phyloP scores from a whole-genome alignment of 179 eudicot genomes.

The Beta macrorhiza region DNA sequence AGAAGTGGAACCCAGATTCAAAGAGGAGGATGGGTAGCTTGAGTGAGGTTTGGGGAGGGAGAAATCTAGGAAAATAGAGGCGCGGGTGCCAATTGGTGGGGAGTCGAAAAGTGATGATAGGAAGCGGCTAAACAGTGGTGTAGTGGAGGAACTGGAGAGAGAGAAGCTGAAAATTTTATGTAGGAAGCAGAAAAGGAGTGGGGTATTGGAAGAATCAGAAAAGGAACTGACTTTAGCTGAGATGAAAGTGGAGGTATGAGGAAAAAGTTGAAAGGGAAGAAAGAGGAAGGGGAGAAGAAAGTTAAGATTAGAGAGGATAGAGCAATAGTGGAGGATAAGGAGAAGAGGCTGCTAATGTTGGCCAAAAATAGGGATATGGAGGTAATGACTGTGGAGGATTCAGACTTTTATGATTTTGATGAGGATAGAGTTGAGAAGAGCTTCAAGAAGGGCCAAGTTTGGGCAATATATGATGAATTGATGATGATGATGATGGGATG shows the following conservation, averaged over 20 bases:
- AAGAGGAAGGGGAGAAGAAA: conserved; percentile 20
- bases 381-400: conserved; percentile 72
- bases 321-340: conserved; percentile 19
- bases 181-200: conserved; percentile 12
- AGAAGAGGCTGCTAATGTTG: conserved; percentile 16
- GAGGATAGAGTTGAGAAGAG: conserved; percentile 68
- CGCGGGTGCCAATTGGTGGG: conserved; percentile 25
- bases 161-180: not conserved
- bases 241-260: conserved; percentile 42
- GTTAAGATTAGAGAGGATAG: conserved; percentile 22
- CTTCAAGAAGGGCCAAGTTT: conserved; percentile 79
- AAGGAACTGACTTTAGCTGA: conserved; percentile 72
- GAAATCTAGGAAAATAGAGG: conserved; percentile 18
- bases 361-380: conserved; percentile 42
- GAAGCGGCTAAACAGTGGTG: conserved; percentile 16
- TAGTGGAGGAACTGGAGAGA: conserved; percentile 5
- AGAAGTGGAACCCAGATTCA: conserved; percentile 12
- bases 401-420: conserved; percentile 82
- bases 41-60: conserved; percentile 42
- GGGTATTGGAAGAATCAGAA: conserved; percentile 21
- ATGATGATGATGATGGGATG: conserved; percentile 92
- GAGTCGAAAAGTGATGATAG: conserved; percentile 23
- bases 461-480: conserved; percentile 85
- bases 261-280: conserved; percentile 32
- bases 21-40: conserved; percentile 45